A percentile compares a stretch with the other conserved stretches of the same genome.
phyloP scores from a whole-genome alignment of 1,284 basidiomycete genomes.

The Omphalotus olearius region DNA sequence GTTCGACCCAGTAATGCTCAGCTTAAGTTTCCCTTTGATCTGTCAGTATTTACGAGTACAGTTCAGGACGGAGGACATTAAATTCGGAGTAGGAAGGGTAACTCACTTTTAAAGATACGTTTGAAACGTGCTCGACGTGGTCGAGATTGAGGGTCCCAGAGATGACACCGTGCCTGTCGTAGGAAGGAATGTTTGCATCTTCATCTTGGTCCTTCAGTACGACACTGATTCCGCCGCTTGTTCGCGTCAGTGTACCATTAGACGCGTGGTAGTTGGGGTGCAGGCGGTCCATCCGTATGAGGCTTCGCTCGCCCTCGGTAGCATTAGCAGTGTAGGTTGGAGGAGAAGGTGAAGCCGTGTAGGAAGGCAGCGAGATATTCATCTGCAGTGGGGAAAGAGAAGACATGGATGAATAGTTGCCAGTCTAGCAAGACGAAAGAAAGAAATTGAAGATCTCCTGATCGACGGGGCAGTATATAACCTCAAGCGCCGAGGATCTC shows the following conservation, averaged over 20 bases:
- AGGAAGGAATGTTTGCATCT: slow-evolving; percentile 4
- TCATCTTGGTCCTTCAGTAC: slow-evolving; percentile 7
- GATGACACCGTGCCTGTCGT: slow-evolving; percentile 5
- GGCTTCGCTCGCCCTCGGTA: slow-evolving; percentile 3
- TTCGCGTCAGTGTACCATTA: slow-evolving; percentile 4
- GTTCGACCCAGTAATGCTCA: slow-evolving; percentile 2
- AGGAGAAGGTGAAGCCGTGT: slow-evolving; percentile 4
- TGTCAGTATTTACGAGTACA: background rate
- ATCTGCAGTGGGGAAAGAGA: background rate
- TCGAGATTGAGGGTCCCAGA: slow-evolving; percentile 4
- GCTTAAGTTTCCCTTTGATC: slow-evolving; percentile 9
- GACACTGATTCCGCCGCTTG: slow-evolving; percentile 2
- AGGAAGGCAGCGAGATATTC: background rate
- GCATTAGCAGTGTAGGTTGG: slow-evolving; percentile 5
- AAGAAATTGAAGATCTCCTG: background rate
- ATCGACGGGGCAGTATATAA: no score
- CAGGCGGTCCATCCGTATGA: background rate
- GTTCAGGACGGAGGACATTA: no score
- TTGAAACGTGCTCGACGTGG: slow-evolving; percentile 2
- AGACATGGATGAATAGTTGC: background rate
- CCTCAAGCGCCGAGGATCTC: background rate
- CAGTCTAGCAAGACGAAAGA: background rate
- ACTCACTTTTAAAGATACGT: slow-evolving; percentile 7
- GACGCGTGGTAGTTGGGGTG: background rate
- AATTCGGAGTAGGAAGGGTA: background rate